Percentiles rank a stretch among this genome's conserved stretches.
These are phyloP conservation scores for Pichia heedii DNA, from an alignment of 805 yeast species.

Conservation along the genomic window DNA sequence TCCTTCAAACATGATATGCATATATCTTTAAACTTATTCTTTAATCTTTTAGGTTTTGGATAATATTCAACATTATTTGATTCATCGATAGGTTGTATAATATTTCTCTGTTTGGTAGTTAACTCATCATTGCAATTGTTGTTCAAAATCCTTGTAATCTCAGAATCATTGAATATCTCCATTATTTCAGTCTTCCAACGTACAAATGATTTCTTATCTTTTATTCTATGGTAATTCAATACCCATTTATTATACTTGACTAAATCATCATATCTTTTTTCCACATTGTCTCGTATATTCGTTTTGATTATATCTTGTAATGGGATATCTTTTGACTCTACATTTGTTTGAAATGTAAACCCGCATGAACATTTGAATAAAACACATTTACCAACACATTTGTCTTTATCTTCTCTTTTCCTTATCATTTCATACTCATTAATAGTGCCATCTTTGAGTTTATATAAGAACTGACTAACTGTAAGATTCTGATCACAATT, in stretches of 20 bases:
- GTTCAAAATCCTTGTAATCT: constrained; percentile 15
- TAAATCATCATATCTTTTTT: constrained; percentile 11
- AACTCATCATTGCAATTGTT: constrained; percentile 6
- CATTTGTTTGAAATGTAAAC: constrained; percentile 30
- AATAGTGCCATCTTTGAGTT: constrained; percentile 9
- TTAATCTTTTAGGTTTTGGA: constrained; percentile 15
- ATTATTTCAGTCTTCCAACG: constrained; percentile 10
- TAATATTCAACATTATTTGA: constrained; percentile 4
- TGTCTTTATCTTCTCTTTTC: constrained; percentile 1
- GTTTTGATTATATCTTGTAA: constrained; percentile 23
- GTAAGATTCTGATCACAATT: constrained; percentile 16
- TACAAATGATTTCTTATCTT: constrained; percentile 5
- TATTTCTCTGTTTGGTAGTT: background rate
- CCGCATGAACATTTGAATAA: constrained; percentile 31
- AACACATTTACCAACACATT: constrained; percentile 27
- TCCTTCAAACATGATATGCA: constrained; percentile 2
- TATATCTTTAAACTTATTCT: constrained; percentile 13
- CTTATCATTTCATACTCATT: constrained; percentile 2
- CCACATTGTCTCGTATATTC: constrained; percentile 7
- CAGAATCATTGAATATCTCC: constrained; percentile 14
- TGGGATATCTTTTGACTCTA: constrained; percentile 34
- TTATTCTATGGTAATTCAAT: constrained; percentile 11
- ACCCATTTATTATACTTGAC: constrained; percentile 13
- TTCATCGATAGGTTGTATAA: background rate
- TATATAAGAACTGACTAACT: constrained; percentile 7